A percentile compares a stretch with the other conserved stretches of the same genome.
Conservation (phyloP, 1,284 basidiomycete genomes). For the Bjerkandera adusta region DNA sequence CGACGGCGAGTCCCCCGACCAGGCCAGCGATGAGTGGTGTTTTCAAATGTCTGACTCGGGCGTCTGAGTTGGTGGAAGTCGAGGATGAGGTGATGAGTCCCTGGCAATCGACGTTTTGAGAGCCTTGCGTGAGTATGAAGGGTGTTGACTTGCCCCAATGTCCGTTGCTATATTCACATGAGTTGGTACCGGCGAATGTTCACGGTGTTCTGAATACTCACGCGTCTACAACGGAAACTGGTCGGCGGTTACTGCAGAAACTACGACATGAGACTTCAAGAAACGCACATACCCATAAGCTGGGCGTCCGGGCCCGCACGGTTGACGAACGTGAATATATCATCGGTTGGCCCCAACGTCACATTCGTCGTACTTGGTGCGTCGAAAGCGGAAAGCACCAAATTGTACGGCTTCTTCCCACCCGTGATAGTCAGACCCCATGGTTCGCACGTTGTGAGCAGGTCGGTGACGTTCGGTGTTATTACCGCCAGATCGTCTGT, state of each 20-base stretch:
- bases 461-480: conserved; percentile 40
- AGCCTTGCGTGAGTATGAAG: conserved; percentile 20
- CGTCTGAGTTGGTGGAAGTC: conserved; percentile 15
- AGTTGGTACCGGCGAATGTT: too few relatives aligned
- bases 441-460: conserved; percentile 42
- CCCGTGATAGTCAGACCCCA: conserved; percentile 46
- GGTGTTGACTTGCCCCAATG: conserved; percentile 26
- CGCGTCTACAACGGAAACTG: conserved; percentile 26
- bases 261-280: conserved; percentile 23
- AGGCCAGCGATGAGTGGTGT: conserved; percentile 19
- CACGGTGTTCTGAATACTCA: conserved; percentile 12
- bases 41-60: conserved; percentile 14
- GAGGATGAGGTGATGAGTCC: conserved; percentile 19
- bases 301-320: conserved; percentile 37
- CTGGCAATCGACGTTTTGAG: conserved; percentile 17
- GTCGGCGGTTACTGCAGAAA: conserved; percentile 37
- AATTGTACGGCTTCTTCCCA: conserved; percentile 45
- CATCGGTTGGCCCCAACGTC: conserved; percentile 36
- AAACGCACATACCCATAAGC: conserved; percentile 40
- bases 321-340: conserved; percentile 47
- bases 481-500: conserved; percentile 30
- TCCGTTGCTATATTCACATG: too few relatives aligned
- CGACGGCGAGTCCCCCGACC: conserved; percentile 24
- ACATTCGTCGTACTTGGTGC: conserved; percentile 44
- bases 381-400: conserved; percentile 39